phyloP scores from a whole-genome alignment of 106 monocot species.

The Iris macrosiphon region DNA sequence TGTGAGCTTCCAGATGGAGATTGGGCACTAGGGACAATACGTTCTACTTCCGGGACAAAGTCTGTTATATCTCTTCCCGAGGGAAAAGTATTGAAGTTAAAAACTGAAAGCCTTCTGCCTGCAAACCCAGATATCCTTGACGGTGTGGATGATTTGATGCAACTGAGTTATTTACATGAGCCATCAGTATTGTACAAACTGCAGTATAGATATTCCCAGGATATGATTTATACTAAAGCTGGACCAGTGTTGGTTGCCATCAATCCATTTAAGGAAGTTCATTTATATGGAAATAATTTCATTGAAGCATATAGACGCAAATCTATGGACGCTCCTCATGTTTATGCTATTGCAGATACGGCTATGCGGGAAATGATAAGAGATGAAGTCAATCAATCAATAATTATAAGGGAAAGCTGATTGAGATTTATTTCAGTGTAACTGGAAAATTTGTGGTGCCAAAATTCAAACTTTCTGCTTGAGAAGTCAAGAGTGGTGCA shows the following conservation, averaged over 20 bases:
- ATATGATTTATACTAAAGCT: slow-evolving; percentile 95
- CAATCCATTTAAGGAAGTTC: slow-evolving; percentile 90
- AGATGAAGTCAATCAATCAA: slow-evolving; percentile 98
- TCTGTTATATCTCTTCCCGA: slow-evolving; percentile 56
- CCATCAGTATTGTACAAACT: slow-evolving; percentile 90
- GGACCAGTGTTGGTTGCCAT: slow-evolving; percentile 94
- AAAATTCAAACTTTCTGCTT: slow-evolving; percentile 60
- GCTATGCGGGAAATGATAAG: slow-evolving; percentile 97
- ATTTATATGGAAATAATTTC: slow-evolving; percentile 72
- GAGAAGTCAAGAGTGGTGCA: slow-evolving; percentile 97
- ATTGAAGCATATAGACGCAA: slow-evolving; percentile 86
- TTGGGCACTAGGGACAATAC: slow-evolving; percentile 74
- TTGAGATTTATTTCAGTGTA: slow-evolving; percentile 88
- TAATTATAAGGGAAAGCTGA: slow-evolving; percentile 98
- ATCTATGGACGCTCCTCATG: slow-evolving; percentile 73
- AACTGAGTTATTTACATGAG: slow-evolving; percentile 95
- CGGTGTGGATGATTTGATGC: slow-evolving; percentile 97
- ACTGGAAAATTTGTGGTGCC: slow-evolving; percentile 94
- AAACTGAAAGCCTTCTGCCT: slow-evolving; percentile 64
- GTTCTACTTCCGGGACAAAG: slow-evolving; percentile 55
- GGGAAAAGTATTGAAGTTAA: slow-evolving; percentile 64
- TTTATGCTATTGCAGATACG: slow-evolving; percentile 95
- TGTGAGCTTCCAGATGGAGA: slow-evolving; percentile 72
- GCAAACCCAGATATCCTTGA: slow-evolving; percentile 97
- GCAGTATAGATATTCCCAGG: slow-evolving; percentile 74